Base-by-base conservation (phyloP, 352 stramenopile genomes). In the Phytophthora tentaculata region DNA sequence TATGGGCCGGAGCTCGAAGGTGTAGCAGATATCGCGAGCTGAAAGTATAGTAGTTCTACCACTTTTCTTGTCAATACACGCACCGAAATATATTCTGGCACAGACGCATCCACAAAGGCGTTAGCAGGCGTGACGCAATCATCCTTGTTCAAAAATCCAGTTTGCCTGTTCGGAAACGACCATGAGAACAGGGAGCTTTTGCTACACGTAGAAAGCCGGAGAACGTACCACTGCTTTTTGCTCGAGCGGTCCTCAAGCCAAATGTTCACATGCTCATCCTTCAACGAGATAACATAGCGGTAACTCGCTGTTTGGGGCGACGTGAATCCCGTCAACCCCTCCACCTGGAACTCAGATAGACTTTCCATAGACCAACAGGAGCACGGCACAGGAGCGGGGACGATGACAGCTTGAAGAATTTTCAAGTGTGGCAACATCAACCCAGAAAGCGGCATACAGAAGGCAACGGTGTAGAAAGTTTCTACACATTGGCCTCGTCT, bases 1-100 rank as follows among this genome's bases (percentile, higher is more conserved):
- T n/a, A 64, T 16, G 13, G 64, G 57, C 1, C 67, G 13, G 3
- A 64, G 35, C 16, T 56, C 17, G 19, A 72, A 19, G 28, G 10
- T 12, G 20, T 72, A 68, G 12, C 2, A 41, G n/a, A 52, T 23
- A 12, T 20, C 13, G 5, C 57, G 51, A 39, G 22, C 44, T 3
- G 51, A 67, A 39, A 14, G 32, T 39, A 39, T 4, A 9, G 28
- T 32, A 32, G 4, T 8, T 32, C 28, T 32, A 32, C 28, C 3
- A 32, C 8, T 3, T 32, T 32, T 8, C 28, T n/a, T n/a, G n/a
- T n/a, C n/a, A n/a, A n/a, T n/a, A n/a, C n/a, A n/a, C 28, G 4
- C 14, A 58, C 52, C 32, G 20, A 58, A n/a, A 48, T 14, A 9
- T 58, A 58, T 13, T 49, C 52, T 5, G 24, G 3, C 3, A 10